Evolutionary conservation across 768 basidiomycete genomes (phyloP).

Genomic region (Lactifluus pinguis): DNA sequence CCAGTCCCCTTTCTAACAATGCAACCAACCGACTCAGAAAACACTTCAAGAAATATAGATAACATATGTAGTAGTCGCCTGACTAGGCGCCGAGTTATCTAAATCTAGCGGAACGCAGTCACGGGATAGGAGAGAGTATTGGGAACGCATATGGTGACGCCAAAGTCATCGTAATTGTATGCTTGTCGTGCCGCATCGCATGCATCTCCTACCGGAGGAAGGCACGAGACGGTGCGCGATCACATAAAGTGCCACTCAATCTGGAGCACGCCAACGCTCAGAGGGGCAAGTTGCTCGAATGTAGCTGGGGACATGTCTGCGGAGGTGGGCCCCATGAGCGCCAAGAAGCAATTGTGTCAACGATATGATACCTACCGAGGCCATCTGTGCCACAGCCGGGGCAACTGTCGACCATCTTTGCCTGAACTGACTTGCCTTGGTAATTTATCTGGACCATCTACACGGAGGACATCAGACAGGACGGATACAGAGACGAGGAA

Average conservation of each 20-base stretch:
- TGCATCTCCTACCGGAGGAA: constrained; percentile 12
- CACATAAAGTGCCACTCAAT: constrained; percentile 3
- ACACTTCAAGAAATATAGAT: not conserved
- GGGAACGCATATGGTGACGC: not conserved
- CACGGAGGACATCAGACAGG: not conserved
- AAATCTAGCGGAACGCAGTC: not conserved
- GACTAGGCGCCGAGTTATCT: constrained; percentile 6
- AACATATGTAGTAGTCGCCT: constrained; percentile 6
- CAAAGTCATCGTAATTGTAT: not conserved
- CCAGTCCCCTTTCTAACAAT: not conserved
- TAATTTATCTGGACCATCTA: constrained; percentile 5
- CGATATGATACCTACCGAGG: constrained; percentile 9
- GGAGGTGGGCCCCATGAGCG: not conserved
- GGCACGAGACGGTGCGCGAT: not conserved
- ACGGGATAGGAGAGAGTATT: not conserved
- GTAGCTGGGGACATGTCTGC: constrained; percentile 16
- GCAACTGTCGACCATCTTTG: constrained; percentile 14
- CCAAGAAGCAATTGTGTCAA: not conserved
- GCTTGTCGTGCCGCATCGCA: not conserved
- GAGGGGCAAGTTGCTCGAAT: constrained; percentile 1
- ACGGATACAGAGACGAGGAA: not conserved
- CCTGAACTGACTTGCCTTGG: constrained; percentile 5
- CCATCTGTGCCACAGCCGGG: constrained; percentile 7
- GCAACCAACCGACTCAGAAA: not conserved
- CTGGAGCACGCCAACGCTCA: not conserved